Evolutionary conservation across 192 early-diverging fungal genomes (phyloP), one percentile per base, ranked within the genome.

Genomic region (Funneliformis mosseae): DNA sequence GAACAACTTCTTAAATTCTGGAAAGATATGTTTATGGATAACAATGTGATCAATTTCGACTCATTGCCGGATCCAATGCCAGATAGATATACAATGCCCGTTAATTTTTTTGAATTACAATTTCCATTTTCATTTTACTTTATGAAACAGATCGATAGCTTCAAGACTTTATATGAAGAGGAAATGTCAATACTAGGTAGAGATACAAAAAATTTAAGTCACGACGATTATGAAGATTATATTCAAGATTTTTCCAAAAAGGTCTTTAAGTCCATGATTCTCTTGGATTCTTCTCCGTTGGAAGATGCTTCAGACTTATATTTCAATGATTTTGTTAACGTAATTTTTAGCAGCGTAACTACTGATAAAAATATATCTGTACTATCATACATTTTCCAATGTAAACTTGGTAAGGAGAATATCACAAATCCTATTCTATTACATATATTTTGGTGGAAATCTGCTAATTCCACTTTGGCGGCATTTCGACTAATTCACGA

Each of bases 41-140:
- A 69, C 27, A 42, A 5, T 18, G 42, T 81, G 8, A 27, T 81
- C 2, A 48, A 78, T 28, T 68, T 81, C 14, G 75, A 81, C 5
- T 11, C 42, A 25, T 42, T 43, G 5, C 27, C 46, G n/a, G 76
- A 78, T 10, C 81, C 76, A 23, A 48, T 68, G 45, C 64, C 81
- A 25, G 76, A 81, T 25, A n/a, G 12, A 69, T 78, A 78, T 45
- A 16, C 6, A 16, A 76, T 81, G 38, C 39, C 81, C 10, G n/a
- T 28, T 69, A 27, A 7, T 48, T 12, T 63, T 41, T 42, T 78
- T 27, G 14, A 55, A 23, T 16, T 81, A 7, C 81, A 55, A 61
- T 81, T 81, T 63, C 81, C 81, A 41, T 81, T 81, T 68, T 81
- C 81, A n/a, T 77, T 25, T 39, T 68, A 81, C 45, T 78, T 81